Base-by-base conservation (phyloP, 352 stramenopile genomes). In the Phytophthora pluvialis region DNA sequence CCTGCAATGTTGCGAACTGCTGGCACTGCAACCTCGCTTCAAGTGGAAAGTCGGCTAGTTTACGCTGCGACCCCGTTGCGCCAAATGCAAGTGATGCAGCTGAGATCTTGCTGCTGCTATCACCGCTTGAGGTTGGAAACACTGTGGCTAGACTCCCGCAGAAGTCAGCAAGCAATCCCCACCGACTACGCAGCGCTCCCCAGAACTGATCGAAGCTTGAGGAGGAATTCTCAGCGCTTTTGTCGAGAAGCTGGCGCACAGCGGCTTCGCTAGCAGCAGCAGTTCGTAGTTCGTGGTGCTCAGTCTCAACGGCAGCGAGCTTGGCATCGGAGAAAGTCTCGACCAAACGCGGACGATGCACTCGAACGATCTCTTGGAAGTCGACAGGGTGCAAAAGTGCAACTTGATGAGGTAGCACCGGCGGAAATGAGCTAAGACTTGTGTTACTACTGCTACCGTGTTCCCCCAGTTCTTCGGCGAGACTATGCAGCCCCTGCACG, bases 381-480 rank as follows among this genome's bases (percentile, higher is more conserved):
- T 64, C 65, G 18, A 43, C 35, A 47, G 65, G 42, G 28, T 65
- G 42, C 42, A 73, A 39, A 1, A 29, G 9, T 7, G 60, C 59
- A n/a, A 70, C n/a, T 47, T 73, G 59, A 31, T 66, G 40, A n/a
- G 65, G 59, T 28, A 73, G 59, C 3, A 73, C 65, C 0, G 65
- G 59, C n/a, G 65, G 52, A 10, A 70, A 70, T 15, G 59, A 45
- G 12, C 57, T 50, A 13, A 67, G 56, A 38, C 29, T 70, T n/a
- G 47, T 12, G 18, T 18, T 61, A 47, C 48, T 46, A 31, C 52
- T 47, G 33, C 38, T 46, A 11, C 38, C 40, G 9, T 43, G 45
- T 31, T 45, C 32, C 16, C 70, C 60, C 10, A 73, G 46, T 11
- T 69, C 40, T 33, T 68, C 52, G 16, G 47, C 33, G 8, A 73